These are phyloP conservation scores for Entomophthora muscae DNA, from an alignment of 371 early-diverging fungal genomes.

Conservation along the genomic window DNA sequence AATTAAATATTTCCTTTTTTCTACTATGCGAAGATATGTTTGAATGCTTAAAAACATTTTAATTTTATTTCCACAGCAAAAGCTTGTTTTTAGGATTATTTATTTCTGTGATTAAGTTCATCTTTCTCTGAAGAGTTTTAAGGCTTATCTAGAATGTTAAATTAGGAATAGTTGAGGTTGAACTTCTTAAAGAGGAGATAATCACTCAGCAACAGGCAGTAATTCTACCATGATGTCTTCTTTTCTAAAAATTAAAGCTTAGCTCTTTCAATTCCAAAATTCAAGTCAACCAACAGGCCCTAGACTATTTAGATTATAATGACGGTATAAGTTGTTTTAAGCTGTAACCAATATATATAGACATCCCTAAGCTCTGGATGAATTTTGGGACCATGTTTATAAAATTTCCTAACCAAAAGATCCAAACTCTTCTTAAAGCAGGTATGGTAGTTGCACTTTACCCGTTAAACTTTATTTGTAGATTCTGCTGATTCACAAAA, in stretches of 20 bases:
- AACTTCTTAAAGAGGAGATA: not conserved
- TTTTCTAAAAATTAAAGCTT: not conserved
- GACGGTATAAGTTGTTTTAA: not conserved
- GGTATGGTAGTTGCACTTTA: not conserved
- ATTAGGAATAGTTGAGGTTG: not conserved
- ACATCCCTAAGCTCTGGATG: not conserved
- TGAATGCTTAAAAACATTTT: not conserved
- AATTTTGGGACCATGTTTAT: not conserved
- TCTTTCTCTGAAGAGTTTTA: not conserved
- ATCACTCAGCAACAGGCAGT: not conserved
- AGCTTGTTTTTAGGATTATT: not conserved
- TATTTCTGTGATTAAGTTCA: not conserved
- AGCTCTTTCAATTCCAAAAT: not conserved
- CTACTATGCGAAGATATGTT: not conserved
- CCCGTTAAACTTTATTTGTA: no score
- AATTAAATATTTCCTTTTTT: not conserved
- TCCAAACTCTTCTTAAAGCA: not conserved
- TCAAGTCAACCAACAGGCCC: not conserved
- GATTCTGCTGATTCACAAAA: not conserved
- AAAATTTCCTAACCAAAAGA: not conserved
- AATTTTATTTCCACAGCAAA: not conserved
- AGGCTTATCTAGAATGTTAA: not conserved
- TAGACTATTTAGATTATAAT: not conserved
- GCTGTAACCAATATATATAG: not conserved
- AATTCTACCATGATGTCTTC: not conserved